Evolutionary conservation across 176 grass and related monocot genomes (phyloP).

Genomic region (Echinochloa phyllopogon): DNA sequence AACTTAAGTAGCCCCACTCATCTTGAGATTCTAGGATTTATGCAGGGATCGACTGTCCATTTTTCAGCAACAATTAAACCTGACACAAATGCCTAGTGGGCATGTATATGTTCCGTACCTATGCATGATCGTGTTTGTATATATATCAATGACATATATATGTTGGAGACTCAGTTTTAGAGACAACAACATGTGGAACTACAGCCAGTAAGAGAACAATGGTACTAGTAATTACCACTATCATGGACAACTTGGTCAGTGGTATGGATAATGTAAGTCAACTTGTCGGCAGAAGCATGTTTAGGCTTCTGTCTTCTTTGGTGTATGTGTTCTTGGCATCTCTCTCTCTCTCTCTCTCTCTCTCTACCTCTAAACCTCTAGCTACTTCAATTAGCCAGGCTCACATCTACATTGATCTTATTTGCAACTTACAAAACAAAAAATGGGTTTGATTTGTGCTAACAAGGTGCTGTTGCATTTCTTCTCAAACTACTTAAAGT

Average conservation of each 20-base stretch:
- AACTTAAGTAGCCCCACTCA: not conserved
- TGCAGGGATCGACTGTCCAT: not conserved
- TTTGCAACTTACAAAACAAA: not conserved
- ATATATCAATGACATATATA: not conserved
- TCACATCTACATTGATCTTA: slow-evolving; percentile 3
- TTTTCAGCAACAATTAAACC: not conserved
- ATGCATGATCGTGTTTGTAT: too few species aligned
- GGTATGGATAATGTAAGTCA: slow-evolving; percentile 27
- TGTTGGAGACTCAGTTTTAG: not conserved
- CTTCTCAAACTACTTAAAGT: not conserved
- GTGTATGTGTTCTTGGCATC: slow-evolving; percentile 5
- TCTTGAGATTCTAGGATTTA: not conserved
- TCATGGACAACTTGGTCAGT: slow-evolving; percentile 25
- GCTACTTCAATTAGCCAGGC: not conserved
- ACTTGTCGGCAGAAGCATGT: slow-evolving; percentile 1
- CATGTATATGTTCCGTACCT: not conserved
- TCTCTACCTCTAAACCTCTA: not conserved
- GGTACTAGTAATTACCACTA: not conserved
- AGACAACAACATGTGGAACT: not conserved
- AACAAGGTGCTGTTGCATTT: slow-evolving; percentile 5
- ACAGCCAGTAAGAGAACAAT: not conserved
- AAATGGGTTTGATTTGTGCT: too few species aligned
- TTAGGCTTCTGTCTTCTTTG: not conserved
- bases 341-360: too few species aligned
- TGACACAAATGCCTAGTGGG: not conserved